phyloP scores from a whole-genome alignment of 257 asterid species.

The Buddleja alternifolia region DNA sequence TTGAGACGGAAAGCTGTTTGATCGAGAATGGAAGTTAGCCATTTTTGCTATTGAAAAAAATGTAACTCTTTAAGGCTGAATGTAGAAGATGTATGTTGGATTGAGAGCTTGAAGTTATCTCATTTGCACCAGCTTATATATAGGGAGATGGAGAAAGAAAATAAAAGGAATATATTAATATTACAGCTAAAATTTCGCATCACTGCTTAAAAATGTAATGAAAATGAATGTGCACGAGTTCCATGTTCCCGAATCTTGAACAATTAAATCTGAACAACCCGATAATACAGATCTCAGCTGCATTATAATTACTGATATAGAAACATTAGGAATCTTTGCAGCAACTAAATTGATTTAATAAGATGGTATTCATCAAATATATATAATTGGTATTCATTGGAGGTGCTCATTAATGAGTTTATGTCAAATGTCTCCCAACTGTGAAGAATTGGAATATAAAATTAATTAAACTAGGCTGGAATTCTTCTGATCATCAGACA shows the following conservation, averaged over 20 bases:
- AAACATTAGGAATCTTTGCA: not conserved
- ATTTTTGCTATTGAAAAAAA: constrained; percentile 3
- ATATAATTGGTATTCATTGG: not conserved
- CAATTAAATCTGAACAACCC: not conserved
- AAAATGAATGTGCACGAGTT: constrained; percentile 4
- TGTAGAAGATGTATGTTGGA: not conserved
- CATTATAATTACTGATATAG: too few species aligned
- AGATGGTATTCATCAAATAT: not conserved
- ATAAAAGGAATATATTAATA: constrained; percentile 13
- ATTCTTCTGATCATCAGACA: too few species aligned
- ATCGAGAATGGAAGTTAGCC: constrained; percentile 35
- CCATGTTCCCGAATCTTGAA: not conserved
- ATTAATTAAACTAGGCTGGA: too few species aligned
- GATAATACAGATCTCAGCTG: not conserved
- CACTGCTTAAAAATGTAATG: not conserved
- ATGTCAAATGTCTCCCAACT: not conserved
- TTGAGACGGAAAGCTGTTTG: constrained; percentile 40
- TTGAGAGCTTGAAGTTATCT: not conserved
- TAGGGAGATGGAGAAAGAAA: not conserved
- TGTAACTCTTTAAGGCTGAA: not conserved
- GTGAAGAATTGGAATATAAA: not conserved
- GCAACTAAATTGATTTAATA: too few species aligned
- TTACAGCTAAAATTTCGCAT: not conserved
- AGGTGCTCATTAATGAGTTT: not conserved
- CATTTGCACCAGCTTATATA: not conserved